Percentiles rank a stretch among this genome's conserved stretches.
phyloP scores from a whole-genome alignment of 2,329 filamentous ascomycete genomes.

The Fusarium multiceps region DNA sequence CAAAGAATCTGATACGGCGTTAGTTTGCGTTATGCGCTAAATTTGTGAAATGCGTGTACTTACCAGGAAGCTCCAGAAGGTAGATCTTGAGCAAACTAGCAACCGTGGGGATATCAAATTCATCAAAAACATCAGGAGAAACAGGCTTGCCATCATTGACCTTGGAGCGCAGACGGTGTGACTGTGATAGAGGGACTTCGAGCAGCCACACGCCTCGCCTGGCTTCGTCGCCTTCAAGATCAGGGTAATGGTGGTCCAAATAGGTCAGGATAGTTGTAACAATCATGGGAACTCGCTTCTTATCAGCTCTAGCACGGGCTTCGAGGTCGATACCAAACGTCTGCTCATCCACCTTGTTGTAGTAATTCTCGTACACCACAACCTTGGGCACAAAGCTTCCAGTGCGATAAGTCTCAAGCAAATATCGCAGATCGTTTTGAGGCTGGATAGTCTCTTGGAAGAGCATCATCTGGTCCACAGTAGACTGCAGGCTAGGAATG shows the following conservation, averaged over 20 bases:
- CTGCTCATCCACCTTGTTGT: constrained; percentile 97
- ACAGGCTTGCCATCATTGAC: constrained; percentile 90
- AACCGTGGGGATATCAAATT: constrained; percentile 94
- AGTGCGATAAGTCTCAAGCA: constrained; percentile 96
- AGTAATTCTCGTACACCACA: constrained; percentile 97
- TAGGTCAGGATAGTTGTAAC: constrained; percentile 95
- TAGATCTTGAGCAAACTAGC: constrained; percentile 94
- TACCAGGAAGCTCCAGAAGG: constrained; percentile 91
- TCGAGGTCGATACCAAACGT: constrained; percentile 99
- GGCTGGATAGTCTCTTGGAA: constrained; percentile 99
- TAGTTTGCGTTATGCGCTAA: constrained; percentile 30
- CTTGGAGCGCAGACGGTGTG: constrained; percentile 82
- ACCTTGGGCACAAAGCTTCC: constrained; percentile 92
- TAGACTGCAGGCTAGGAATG: constrained; percentile 93
- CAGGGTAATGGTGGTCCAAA: constrained; percentile 95
- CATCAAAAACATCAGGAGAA: constrained; percentile 78
- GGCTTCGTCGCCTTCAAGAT: constrained; percentile 95
- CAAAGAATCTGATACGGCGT: constrained; percentile 77
- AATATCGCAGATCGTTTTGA: constrained; percentile 86
- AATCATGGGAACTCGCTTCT: constrained; percentile 93
- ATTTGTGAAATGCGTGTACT: constrained; percentile 48
- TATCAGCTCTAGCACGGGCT: constrained; percentile 89
- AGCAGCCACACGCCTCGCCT: constrained; percentile 93
- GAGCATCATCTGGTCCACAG: constrained; percentile 98
- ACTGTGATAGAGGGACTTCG: constrained; percentile 86